Evolutionary conservation across 371 early-diverging fungal species (phyloP).

Genomic region (Dinochytrium kinnereticum): DNA sequence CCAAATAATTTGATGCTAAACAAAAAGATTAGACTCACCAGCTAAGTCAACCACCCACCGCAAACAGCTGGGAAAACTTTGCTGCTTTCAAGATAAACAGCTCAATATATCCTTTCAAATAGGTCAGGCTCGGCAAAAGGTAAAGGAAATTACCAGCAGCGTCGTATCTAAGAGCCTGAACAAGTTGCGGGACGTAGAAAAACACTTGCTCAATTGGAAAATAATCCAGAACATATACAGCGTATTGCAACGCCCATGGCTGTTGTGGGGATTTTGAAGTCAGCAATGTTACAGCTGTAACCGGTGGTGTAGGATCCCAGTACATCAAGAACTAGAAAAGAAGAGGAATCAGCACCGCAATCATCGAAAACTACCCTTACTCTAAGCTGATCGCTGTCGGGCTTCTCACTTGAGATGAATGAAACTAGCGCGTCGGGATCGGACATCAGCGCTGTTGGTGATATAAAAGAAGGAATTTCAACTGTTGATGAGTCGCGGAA

Average conservation of each 20-base stretch:
- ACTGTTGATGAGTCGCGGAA: neutral
- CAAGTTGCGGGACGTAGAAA: constrained; percentile 99
- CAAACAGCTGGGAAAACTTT: constrained; percentile 88
- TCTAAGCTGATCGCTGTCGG: constrained; percentile 24
- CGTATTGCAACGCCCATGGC: constrained; percentile 91
- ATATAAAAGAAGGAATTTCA: neutral
- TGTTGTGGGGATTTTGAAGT: constrained; percentile 50
- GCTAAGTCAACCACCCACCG: neutral
- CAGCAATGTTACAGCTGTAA: constrained; percentile 83
- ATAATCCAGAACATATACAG: constrained; percentile 86
- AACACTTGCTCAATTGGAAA: constrained; percentile 93
- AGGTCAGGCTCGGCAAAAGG: neutral
- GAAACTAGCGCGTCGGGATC: constrained; percentile 9
- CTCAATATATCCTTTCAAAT: constrained; percentile 82
- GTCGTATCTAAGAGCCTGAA: constrained; percentile 95
- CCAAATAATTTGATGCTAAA: constrained; percentile 99
- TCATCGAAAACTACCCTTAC: neutral
- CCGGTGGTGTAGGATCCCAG: constrained; percentile 93
- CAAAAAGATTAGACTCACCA: neutral
- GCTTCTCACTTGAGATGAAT: neutral
- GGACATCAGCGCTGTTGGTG: neutral
- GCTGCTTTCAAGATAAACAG: constrained; percentile 92
- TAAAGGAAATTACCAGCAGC: constrained; percentile 50
- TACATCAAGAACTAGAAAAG: constrained; percentile 64
- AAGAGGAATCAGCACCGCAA: neutral